Percentiles rank a stretch among this genome's conserved stretches.
Evolutionary conservation across 2,329 filamentous ascomycete genomes (phyloP).

Genomic region (Monascus ruber): DNA sequence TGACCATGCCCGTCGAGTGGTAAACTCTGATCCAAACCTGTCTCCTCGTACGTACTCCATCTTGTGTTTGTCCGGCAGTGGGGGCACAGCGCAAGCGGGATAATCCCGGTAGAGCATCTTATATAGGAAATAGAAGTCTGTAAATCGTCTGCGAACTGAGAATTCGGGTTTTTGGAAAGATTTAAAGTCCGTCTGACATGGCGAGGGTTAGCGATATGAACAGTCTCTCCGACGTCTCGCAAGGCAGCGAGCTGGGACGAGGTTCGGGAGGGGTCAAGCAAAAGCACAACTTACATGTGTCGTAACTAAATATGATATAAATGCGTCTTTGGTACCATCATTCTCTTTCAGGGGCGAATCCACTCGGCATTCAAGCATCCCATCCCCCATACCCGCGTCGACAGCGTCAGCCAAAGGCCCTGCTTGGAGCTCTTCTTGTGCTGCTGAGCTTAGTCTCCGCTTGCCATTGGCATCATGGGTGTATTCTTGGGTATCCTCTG

Average conservation of each 20-base stretch:
- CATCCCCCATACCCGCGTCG: constrained; percentile 57
- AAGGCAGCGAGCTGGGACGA: background rate
- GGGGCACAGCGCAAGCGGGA: constrained; percentile 82
- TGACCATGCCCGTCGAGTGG: constrained; percentile 73
- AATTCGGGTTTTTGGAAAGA: constrained; percentile 77
- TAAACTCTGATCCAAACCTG: constrained; percentile 90
- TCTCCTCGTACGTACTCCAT: constrained; percentile 98
- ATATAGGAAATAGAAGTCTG: constrained; percentile 94
- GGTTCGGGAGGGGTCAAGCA: background rate
- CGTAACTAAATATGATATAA: constrained; percentile 88
- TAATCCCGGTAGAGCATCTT: constrained; percentile 82
- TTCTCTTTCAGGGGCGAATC: constrained; percentile 83
- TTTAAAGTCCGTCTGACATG: constrained; percentile 71
- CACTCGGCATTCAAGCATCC: constrained; percentile 73
- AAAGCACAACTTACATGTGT: constrained; percentile 55
- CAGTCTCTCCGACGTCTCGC: background rate
- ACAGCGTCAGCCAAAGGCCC: constrained; percentile 41
- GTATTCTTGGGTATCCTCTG: constrained; percentile 21
- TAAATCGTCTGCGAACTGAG: constrained; percentile 79
- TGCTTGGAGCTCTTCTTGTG: constrained; percentile 36
- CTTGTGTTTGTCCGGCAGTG: constrained; percentile 94
- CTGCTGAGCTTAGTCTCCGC: constrained; percentile 33
- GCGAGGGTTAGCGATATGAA: constrained; percentile 1
- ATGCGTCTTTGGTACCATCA: constrained; percentile 91
- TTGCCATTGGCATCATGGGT: constrained; percentile 37